A percentile compares a stretch with the other conserved stretches of the same genome.
Conservation (phyloP, 176 grass and related monocot species). For the Triticum dicoccoides region DNA sequence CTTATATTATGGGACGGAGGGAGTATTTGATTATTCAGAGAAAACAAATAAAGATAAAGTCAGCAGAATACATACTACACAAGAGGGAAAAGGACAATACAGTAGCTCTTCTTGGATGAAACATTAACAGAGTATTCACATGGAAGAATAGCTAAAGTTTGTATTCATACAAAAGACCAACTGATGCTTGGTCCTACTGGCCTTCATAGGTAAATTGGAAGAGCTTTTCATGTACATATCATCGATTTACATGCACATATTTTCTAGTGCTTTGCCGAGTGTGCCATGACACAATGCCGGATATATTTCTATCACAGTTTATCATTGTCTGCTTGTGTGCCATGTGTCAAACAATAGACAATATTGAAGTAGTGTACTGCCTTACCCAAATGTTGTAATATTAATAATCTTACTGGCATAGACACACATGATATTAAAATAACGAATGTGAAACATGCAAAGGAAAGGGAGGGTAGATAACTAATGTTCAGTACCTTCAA, state of each 20-base stretch:
- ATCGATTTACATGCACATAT: background rate
- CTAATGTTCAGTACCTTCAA: constrained; percentile 70
- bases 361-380: background rate
- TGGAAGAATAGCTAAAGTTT: background rate
- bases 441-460: constrained; percentile 19
- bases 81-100: background rate
- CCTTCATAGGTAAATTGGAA: background rate
- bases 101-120: constrained; percentile 5
- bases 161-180: background rate
- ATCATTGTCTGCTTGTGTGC: background rate
- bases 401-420: background rate
- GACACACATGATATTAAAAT: background rate
- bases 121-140: constrained; percentile 14
- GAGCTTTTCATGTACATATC: background rate
- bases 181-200: background rate
- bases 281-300: background rate
- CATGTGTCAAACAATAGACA: constrained; percentile 11
- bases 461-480: background rate
- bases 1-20: too few species aligned
- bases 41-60: constrained; percentile 13
- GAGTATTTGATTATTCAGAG: background rate
- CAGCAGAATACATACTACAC: background rate
- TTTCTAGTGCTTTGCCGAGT: background rate
- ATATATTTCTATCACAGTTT: background rate
- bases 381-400: constrained; percentile 15